Conservation (phyloP, 306 rosid genomes). For the Cicer bijugum region DNA sequence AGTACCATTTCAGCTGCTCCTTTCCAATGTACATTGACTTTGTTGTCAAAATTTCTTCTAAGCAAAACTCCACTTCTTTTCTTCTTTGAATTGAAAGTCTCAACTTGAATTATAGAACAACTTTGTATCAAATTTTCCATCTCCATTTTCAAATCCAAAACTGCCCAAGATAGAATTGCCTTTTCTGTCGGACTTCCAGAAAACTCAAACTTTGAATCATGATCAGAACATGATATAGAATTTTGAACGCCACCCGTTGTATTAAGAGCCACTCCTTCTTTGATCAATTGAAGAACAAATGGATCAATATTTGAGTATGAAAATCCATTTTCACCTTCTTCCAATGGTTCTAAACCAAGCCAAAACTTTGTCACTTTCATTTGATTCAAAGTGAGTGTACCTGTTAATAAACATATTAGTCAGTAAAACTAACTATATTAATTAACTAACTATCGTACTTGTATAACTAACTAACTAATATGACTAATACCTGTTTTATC, state of each 20-base stretch:
- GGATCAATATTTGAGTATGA: constrained; percentile 26
- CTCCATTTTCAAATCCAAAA: constrained; percentile 42
- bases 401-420: constrained; percentile 7
- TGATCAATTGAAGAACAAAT: constrained; percentile 41
- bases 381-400: constrained; percentile 49
- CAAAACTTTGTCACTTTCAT: constrained; percentile 52
- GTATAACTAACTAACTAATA: too few species aligned
- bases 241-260: constrained; percentile 43
- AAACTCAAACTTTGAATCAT: constrained; percentile 38
- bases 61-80: constrained; percentile 46
- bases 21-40: constrained; percentile 43
- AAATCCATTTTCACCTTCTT: not conserved
- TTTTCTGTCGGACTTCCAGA: constrained; percentile 50
- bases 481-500: constrained; percentile 43
- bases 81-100: constrained; percentile 50
- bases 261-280: constrained; percentile 50
- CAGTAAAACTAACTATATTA: too few species aligned
- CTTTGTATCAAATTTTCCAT: constrained; percentile 35
- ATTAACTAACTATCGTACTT: too few species aligned
- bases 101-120: constrained; percentile 43
- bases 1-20: constrained; percentile 54
- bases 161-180: constrained; percentile 47
- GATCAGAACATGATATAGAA: not conserved
- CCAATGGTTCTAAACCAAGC: constrained; percentile 39
- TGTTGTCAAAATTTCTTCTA: constrained; percentile 39